Evolutionary conservation across 495 filamentous ascomycete species (phyloP), one percentile per base, ranked within the genome.

Genomic region (Rhypophila decipiens): DNA sequence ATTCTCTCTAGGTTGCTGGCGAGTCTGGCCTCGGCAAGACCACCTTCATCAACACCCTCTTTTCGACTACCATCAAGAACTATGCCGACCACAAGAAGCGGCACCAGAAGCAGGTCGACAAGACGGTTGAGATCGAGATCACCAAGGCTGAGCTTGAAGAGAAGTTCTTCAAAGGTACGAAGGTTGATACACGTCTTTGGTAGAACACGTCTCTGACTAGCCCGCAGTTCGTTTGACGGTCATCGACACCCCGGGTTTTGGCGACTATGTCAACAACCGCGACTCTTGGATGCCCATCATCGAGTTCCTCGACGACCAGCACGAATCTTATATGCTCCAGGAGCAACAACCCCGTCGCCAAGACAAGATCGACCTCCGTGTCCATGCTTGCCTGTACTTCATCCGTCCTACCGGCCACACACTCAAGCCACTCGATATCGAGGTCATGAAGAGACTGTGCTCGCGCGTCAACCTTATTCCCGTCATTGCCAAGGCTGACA

Each of bases 1-100:
- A 11, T 44, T 38, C 23, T 24, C 29, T 48, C n/a, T 57, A 94
- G 88, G 88, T 96, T 72, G 93, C 95, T 75, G 93, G 93, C 70
- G 93, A 98, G 77, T 97, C 94, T 56, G 93, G 93, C 54, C 72
- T 98, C 57, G 93, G 93, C 73, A 98, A 98, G 80, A 98, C 93
- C 13, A 98, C 93, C 52, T 98, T 98, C 74, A 96, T 98, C 83
- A 98, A 98, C 83, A 98, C 93, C 43, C 80, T 98, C 27, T 98
- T 98, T 76, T 97, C 93, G 41, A 98, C 93, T 50, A 98, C 93
- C 58, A 98, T 98, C 79, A 98, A 98, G 78, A 98, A 97, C 80
- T 98, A 98, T 67, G 91, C 93, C 74, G 93, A 98, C 67, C 93
- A 98, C 79, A 90, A 93, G 75, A 86, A 88, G 68, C 87, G 93